A percentile compares a stretch with the other conserved stretches of the same genome.
phyloP scores from a whole-genome alignment of 495 filamentous ascomycete species.

The Annulohypoxylon bovei region DNA sequence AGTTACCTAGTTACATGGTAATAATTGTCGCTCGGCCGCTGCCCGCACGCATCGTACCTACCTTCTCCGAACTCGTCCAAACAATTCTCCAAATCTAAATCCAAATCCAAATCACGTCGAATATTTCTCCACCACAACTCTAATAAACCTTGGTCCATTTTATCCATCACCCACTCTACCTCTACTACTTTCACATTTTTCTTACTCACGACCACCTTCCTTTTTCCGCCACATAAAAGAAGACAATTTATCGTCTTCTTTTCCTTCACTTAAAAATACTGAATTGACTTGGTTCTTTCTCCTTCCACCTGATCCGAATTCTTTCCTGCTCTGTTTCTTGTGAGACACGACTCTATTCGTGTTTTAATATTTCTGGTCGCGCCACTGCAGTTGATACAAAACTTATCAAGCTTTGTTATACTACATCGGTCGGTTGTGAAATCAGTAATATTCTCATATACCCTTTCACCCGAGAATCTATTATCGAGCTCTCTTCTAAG shows the following conservation, averaged over 20 bases:
- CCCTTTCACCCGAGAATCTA: not conserved
- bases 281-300: conserved; percentile 23
- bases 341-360: conserved; percentile 10
- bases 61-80: conserved; percentile 41
- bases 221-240: conserved; percentile 5
- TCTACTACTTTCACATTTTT: conserved; percentile 17
- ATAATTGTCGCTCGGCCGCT: not conserved
- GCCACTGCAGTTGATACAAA: conserved; percentile 18
- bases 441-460: conserved; percentile 15
- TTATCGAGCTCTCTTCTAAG: conserved; percentile 17
- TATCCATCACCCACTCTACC: conserved; percentile 32
- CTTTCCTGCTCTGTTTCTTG: conserved; percentile 12
- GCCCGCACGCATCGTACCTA: conserved; percentile 27
- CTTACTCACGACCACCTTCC: conserved; percentile 9
- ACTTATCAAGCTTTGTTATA: conserved; percentile 10
- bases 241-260: conserved; percentile 16
- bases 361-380: conserved; percentile 9
- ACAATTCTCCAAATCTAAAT: conserved; percentile 41
- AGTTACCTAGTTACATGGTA: not conserved
- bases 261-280: not conserved
- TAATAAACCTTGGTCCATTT: conserved; percentile 35
- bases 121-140: conserved; percentile 36
- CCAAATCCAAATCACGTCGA: conserved; percentile 16
- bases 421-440: conserved; percentile 19
- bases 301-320: conserved; percentile 9